Conservation (phyloP, 2,329 filamentous ascomycete species). For the Aspergillus awamori region DNA sequence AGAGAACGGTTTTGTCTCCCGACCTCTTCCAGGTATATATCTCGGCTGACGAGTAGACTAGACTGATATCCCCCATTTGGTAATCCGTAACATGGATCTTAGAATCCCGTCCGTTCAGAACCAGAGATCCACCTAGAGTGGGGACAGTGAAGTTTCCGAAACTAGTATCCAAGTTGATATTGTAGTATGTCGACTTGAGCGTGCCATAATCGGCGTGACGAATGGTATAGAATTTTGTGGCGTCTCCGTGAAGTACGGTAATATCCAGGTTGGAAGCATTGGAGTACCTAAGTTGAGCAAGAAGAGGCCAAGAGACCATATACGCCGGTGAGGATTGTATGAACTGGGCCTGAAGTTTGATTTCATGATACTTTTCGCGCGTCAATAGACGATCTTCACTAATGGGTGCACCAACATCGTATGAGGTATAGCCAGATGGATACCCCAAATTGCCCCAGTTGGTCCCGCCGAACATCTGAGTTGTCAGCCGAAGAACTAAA, state of each 20-base stretch:
- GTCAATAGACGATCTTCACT: constrained; percentile 67
- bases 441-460: constrained; percentile 80
- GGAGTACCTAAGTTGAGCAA: too few relatives aligned
- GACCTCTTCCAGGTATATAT: constrained; percentile 24
- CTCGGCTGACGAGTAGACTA: constrained; percentile 39
- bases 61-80: constrained; percentile 26
- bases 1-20: constrained; percentile 17
- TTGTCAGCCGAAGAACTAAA: too few relatives aligned
- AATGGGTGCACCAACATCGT: constrained; percentile 65
- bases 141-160: constrained; percentile 8
- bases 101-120: constrained; percentile 20
- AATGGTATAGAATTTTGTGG: constrained; percentile 6
- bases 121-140: not conserved
- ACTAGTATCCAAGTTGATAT: not conserved
- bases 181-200: not conserved
- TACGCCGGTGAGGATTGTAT: constrained; percentile 71
- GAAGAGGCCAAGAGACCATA: constrained; percentile 2
- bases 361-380: constrained; percentile 74
- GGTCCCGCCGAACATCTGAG: constrained; percentile 68
- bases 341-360: constrained; percentile 76
- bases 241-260: not conserved
- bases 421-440: constrained; percentile 62
- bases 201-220: constrained; percentile 23
- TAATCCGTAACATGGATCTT: constrained; percentile 36
- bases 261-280: too few relatives aligned